Evolutionary conservation across 768 basidiomycete genomes (phyloP), one percentile per base, ranked within the genome.

Genomic region (Boletales sp.): DNA sequence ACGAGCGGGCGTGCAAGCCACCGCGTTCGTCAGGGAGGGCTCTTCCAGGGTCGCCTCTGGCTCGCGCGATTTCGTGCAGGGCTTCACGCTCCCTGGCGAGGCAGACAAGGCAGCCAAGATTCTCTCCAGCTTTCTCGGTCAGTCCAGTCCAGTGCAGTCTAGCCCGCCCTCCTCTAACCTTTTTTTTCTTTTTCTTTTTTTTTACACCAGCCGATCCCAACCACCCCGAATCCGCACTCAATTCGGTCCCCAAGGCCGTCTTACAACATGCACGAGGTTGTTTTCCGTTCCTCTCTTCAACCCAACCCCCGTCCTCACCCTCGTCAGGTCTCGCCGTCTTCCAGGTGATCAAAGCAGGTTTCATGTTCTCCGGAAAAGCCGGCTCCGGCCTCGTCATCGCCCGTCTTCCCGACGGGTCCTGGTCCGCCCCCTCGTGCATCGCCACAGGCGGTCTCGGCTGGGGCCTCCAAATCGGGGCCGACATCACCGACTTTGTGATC

Each of bases 381-480:
- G 94, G 94, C 41, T 93, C 90, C 1, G 94, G 94, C 13, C 69
- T 95, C 55, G 90, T 98, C 70, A 87, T 96, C 63, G 88, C 93
- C 17, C 86, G 93, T 12, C 79, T 94, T 39, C 88, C 90, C 9
- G 94, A 97, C 62, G 95, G 95, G 58, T 93, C 91, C 10, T 96
- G 93, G 93, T 92, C 89, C 42, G 95, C 95, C 1, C 95, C 95
- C 4, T 93, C 90, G 19, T 97, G 94, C 72, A 95, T 98, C 63
- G 94, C 90, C 30, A 98, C 94, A 0, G 94, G 90, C 15, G 95
- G 95, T 33, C 79, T 94, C 11, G 92, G 93, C 14, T 92, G 92
- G 87, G 92, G 92, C 31, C 83, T 94, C 38, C 95, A 98, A 70
- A 91, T 95, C 49, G 94, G 94, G 42, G 94, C 94, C 3, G 94